Conservation (phyloP, 768 basidiomycete species). For the Cystoderma amianthinum region DNA sequence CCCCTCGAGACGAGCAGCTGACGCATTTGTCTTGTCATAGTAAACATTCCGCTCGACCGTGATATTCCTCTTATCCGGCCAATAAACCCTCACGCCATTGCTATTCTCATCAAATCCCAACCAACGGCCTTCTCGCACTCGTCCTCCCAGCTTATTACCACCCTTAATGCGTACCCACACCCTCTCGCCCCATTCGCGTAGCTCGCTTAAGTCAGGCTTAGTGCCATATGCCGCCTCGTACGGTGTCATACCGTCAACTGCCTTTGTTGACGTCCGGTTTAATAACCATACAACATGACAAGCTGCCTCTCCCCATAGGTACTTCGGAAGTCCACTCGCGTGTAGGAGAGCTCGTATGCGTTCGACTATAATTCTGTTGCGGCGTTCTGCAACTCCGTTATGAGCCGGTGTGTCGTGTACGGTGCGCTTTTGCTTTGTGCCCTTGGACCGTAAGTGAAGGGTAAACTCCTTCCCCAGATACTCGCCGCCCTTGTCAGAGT, state of each 20-base stretch:
- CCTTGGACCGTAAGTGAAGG: conserved; percentile 4
- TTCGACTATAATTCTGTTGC: conserved; percentile 8
- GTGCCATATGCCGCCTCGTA: background rate
- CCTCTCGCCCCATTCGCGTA: background rate
- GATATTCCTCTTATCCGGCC: conserved; percentile 8
- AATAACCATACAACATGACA: conserved; percentile 6
- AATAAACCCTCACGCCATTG: conserved; percentile 12
- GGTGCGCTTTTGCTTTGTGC: conserved; percentile 10
- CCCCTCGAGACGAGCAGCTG: background rate
- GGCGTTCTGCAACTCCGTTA: conserved; percentile 13
- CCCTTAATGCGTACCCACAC: background rate
- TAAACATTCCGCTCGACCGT: conserved; percentile 8
- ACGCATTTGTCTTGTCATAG: background rate
- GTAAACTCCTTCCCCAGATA: conserved; percentile 11
- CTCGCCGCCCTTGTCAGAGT: conserved; percentile 14
- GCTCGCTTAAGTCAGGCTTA: background rate
- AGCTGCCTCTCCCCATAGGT: conserved; percentile 14
- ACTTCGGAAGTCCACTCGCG: conserved; percentile 6
- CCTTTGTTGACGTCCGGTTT: conserved; percentile 1
- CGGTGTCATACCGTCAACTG: no score
- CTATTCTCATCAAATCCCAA: conserved; percentile 9
- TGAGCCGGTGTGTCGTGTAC: conserved; percentile 9
- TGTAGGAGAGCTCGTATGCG: conserved; percentile 12
- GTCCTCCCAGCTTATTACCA: background rate
- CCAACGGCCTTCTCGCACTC: conserved; percentile 7